phyloP scores from a whole-genome alignment of 768 basidiomycete species.

The Russula earlei region DNA sequence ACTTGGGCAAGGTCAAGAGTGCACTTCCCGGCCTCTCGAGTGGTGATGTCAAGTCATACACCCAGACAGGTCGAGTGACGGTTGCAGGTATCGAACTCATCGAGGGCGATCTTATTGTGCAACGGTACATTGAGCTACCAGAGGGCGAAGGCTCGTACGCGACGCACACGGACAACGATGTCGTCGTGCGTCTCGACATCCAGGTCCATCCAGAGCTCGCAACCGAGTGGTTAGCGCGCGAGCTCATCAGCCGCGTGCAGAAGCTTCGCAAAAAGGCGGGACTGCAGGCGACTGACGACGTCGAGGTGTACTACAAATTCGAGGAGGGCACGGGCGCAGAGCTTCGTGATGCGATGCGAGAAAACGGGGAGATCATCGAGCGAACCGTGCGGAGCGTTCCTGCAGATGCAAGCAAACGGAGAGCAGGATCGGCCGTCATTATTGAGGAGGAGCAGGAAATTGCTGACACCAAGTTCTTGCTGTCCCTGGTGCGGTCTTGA shows the following conservation, averaged over 20 bases:
- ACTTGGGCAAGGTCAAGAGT: constrained; percentile 81
- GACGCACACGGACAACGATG: constrained; percentile 88
- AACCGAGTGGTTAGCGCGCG: constrained; percentile 81
- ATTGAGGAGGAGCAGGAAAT: constrained; percentile 86
- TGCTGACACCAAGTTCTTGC: constrained; percentile 64
- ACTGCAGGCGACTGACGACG: constrained; percentile 89
- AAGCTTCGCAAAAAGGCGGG: constrained; percentile 93
- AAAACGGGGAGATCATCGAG: constrained; percentile 59
- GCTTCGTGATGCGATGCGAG: constrained; percentile 50
- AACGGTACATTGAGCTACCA: constrained; percentile 81
- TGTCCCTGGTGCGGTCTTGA: constrained; percentile 55
- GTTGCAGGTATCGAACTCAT: constrained; percentile 88
- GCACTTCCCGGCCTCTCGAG: constrained; percentile 75
- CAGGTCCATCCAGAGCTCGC: constrained; percentile 79
- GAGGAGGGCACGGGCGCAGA: constrained; percentile 59
- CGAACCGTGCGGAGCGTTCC: constrained; percentile 72
- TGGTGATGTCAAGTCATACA: constrained; percentile 72
- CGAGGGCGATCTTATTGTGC: constrained; percentile 84
- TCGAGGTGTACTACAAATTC: constrained; percentile 79
- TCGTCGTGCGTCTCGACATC: constrained; percentile 88
- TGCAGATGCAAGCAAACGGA: constrained; percentile 43
- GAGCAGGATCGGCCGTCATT: constrained; percentile 41
- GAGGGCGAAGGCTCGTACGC: constrained; percentile 51
- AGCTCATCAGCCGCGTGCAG: constrained; percentile 88
- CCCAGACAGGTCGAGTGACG: constrained; percentile 61